Evolutionary conservation across 768 basidiomycete genomes (phyloP).

Genomic region (Leucocoprinus sp.): DNA sequence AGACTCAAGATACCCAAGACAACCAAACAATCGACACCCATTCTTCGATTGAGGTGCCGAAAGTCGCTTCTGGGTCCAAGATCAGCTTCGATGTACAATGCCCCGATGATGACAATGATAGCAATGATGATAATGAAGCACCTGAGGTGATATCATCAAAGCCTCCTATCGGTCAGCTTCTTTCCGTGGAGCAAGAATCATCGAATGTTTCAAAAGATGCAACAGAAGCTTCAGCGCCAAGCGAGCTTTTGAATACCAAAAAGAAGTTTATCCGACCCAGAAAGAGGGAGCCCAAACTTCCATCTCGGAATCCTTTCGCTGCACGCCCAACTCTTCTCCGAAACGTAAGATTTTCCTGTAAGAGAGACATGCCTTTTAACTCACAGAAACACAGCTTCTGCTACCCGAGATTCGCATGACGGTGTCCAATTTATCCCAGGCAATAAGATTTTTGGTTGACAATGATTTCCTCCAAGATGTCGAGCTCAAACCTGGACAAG

Average conservation of each 20-base stretch:
- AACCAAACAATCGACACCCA: not conserved
- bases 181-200: not conserved
- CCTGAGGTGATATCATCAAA: slow-evolving; percentile 61
- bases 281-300: slow-evolving; percentile 19
- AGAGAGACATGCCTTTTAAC: not conserved
- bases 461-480: slow-evolving; percentile 82
- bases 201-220: not conserved
- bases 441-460: slow-evolving; percentile 81
- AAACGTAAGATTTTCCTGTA: slow-evolving; percentile 43
- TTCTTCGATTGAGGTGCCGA: not conserved
- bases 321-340: slow-evolving; percentile 66
- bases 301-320: slow-evolving; percentile 56
- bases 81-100: not conserved
- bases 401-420: slow-evolving; percentile 83
- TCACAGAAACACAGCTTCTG: slow-evolving; percentile 45
- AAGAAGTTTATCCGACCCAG: slow-evolving; percentile 31
- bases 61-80: not conserved
- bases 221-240: not conserved
- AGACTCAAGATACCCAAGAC: not conserved
- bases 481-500: slow-evolving; percentile 75
- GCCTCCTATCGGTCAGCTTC: slow-evolving; percentile 3
- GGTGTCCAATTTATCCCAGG: slow-evolving; percentile 87
- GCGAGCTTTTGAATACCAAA: slow-evolving; percentile 11
- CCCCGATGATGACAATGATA: slow-evolving; percentile 22
- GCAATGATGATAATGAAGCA: slow-evolving; percentile 29